A percentile compares a stretch with the other conserved stretches of the same genome.
Conservation (phyloP, 129 eudicot species). For the Kitagawia praeruptora region DNA sequence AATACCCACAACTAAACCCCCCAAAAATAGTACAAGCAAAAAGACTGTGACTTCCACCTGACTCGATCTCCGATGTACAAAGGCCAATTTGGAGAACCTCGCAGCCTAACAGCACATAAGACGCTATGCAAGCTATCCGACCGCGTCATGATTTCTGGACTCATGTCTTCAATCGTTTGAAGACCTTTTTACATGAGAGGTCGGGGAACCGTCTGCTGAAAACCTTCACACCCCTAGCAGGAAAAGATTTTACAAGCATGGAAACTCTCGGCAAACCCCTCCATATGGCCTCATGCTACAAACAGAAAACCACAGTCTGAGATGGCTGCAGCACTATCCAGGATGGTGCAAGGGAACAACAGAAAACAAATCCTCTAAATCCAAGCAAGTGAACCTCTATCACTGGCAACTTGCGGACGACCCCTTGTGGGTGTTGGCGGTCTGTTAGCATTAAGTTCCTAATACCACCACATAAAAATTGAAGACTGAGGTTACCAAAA, state of each 20-base stretch:
- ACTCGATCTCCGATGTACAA: constrained; percentile 38
- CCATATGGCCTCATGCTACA: constrained; percentile 30
- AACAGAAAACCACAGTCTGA: constrained; percentile 30
- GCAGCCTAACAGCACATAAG: constrained; percentile 3
- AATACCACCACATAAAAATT: not conserved
- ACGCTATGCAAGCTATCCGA: not conserved
- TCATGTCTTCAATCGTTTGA: constrained; percentile 10
- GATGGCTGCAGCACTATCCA: constrained; percentile 26
- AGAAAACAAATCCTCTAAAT: constrained; percentile 24
- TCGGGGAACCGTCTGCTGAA: not conserved
- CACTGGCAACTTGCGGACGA: constrained; percentile 93
- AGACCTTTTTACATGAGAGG: constrained; percentile 18
- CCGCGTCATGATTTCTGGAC: constrained; percentile 11
- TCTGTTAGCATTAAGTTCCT: constrained; percentile 96
- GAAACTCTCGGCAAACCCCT: constrained; percentile 4
- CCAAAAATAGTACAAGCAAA: constrained; percentile 17
- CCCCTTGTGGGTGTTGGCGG: constrained; percentile 99
- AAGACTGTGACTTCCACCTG: constrained; percentile 22
- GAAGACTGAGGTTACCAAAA: not conserved
- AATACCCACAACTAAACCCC: constrained; percentile 31
- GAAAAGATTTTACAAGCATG: not conserved
- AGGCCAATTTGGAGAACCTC: constrained; percentile 18
- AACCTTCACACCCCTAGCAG: constrained; percentile 16
- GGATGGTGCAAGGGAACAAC: constrained; percentile 18
- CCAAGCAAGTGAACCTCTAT: constrained; percentile 93